These are phyloP conservation scores for Piromyces finnis DNA, from an alignment of 192 early-diverging fungal species.

Conservation along the genomic window DNA sequence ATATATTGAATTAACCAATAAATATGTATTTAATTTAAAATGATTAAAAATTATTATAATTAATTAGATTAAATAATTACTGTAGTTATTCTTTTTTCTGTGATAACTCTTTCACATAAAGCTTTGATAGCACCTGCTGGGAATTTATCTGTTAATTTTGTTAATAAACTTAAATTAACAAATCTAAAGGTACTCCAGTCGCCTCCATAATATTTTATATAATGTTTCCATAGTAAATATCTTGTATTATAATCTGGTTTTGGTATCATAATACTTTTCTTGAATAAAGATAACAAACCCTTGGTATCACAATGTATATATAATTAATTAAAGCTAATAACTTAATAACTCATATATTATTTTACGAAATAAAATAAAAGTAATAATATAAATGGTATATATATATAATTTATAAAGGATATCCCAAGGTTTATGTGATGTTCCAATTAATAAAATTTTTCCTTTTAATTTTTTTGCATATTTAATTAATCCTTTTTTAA, in stretches of 20 bases:
- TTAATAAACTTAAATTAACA: background rate
- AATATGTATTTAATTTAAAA: too few species aligned
- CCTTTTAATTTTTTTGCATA: conserved; percentile 30
- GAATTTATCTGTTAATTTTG: background rate
- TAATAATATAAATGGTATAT: too few species aligned
- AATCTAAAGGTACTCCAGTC: background rate
- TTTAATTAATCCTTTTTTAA: conserved; percentile 39
- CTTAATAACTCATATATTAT: too few species aligned
- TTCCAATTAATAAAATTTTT: conserved; percentile 27
- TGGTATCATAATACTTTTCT: background rate
- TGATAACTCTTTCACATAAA: background rate
- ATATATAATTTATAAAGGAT: background rate
- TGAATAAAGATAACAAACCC: background rate
- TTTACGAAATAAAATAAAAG: too few species aligned
- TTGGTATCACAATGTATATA: background rate
- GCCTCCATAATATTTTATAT: background rate
- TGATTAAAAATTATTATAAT: too few species aligned
- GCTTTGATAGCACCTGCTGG: background rate
- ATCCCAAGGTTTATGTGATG: conserved; percentile 36
- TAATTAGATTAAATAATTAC: background rate
- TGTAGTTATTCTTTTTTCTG: background rate
- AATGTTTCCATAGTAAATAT: background rate
- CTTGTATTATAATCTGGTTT: background rate
- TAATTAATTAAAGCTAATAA: background rate
- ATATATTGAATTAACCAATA: background rate